phyloP scores from a whole-genome alignment of 352 stramenopile genomes.

The Phytophthora podocarpi region DNA sequence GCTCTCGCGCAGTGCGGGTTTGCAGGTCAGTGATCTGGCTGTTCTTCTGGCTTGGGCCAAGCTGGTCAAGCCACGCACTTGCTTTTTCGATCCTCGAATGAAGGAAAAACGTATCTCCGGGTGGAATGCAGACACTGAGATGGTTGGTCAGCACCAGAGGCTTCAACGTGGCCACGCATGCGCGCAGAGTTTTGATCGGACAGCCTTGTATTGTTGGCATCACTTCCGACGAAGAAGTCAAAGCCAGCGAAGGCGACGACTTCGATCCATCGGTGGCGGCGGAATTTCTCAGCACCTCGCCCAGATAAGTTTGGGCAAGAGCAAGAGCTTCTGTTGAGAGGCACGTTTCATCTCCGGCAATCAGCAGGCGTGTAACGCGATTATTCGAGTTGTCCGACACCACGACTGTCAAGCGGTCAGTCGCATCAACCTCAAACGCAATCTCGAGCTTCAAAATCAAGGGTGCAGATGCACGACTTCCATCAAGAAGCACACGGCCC shows the following conservation, averaged over 20 bases:
- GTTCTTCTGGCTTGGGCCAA: constrained; percentile 7
- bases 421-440: constrained; percentile 29
- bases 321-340: constrained; percentile 29
- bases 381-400: constrained; percentile 33
- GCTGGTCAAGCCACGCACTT: constrained; percentile 22
- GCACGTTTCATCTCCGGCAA: constrained; percentile 35
- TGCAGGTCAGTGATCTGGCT: constrained; percentile 1
- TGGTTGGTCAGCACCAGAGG: constrained; percentile 21
- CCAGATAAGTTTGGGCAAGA: constrained; percentile 24
- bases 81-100: constrained; percentile 19
- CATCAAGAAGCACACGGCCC: constrained; percentile 31
- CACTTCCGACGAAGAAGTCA: not conserved
- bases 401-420: constrained; percentile 25
- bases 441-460: constrained; percentile 46
- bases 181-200: constrained; percentile 16
- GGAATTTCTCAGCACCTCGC: not conserved
- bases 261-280: not conserved
- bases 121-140: constrained; percentile 26
- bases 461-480: constrained; percentile 19
- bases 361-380: constrained; percentile 12
- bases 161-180: constrained; percentile 14
- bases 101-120: constrained; percentile 27
- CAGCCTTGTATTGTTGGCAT: not conserved
- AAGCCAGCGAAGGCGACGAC: not conserved
- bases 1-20: not conserved